A percentile compares a stretch with the other conserved stretches of the same genome.
Evolutionary conservation across 2,329 filamentous ascomycete species (phyloP).

Genomic region (Calonectria pteridis): DNA sequence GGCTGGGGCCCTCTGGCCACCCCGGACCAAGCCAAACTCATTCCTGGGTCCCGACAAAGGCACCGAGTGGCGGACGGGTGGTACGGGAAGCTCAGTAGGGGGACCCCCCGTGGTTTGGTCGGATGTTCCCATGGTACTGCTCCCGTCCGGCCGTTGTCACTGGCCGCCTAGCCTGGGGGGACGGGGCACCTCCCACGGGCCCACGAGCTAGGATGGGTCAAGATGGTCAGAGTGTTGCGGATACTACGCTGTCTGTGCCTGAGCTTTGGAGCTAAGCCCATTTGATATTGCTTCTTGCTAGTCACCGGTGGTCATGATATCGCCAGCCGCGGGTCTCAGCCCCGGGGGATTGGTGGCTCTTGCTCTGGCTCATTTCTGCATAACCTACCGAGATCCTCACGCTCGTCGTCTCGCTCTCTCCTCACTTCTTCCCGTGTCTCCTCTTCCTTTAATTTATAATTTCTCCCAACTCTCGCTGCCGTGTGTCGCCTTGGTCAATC

Average conservation of each 20-base stretch:
- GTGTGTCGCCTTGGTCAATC: slow-evolving; percentile 1
- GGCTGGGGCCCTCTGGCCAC: slow-evolving; percentile 1
- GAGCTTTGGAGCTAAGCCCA: slow-evolving; percentile 36
- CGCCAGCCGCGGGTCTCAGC: slow-evolving; percentile 44
- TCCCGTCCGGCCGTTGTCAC: slow-evolving; percentile 1
- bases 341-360: slow-evolving; percentile 23
- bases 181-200: slow-evolving; percentile 1
- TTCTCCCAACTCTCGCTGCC: slow-evolving; percentile 12
- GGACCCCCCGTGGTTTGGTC: not conserved
- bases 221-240: slow-evolving; percentile 1
- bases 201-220: slow-evolving; percentile 11
- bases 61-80: slow-evolving; percentile 41
- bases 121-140: slow-evolving; percentile 8
- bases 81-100: slow-evolving; percentile 17
- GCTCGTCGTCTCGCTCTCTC: slow-evolving; percentile 17
- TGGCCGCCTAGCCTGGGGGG: slow-evolving; percentile 13
- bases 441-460: not conserved
- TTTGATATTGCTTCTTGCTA: slow-evolving; percentile 36
- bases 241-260: slow-evolving; percentile 29
- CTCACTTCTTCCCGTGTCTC: slow-evolving; percentile 16
- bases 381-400: slow-evolving; percentile 26
- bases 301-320: slow-evolving; percentile 40
- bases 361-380: slow-evolving; percentile 40
- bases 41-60: slow-evolving; percentile 32
- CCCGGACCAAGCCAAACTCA: slow-evolving; percentile 20